Base-by-base conservation (phyloP, 78 protist genomes). In the Dictyostelium firmibasis region DNA sequence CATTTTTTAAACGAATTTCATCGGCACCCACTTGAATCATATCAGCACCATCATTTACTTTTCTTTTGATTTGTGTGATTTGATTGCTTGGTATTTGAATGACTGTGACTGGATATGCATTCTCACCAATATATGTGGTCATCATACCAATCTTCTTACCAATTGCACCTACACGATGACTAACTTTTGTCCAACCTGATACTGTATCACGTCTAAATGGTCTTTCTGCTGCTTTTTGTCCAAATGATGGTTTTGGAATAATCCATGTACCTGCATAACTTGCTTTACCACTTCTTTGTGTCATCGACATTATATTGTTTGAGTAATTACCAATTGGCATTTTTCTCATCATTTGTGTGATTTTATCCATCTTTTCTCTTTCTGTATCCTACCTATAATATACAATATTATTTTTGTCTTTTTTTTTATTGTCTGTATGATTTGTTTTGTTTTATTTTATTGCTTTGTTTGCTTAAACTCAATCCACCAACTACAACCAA, bases 121-220 rank as follows among this genome's bases (percentile, higher is more conserved):
- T 60, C n/a, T 31, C 81, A 25, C 85, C 85, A 33, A 85, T 86
- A 74, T 78, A 92, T 5, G 70, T 44, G 8, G 86, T 92, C 25
- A 86, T 75, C 96, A 92, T 92, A 47, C 96, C 96, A 27, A 85
- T 7, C 84, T 92, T 92, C 62, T 83, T 77, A 20, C 96, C 96
- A 76, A 92, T 84, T 27, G 96, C 96, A 83, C 96, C 96, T 0
- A 84, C 84, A 38, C 96, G 64, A 35, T 77, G 86, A 27, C 85
- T 50, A 20, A 27, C 14, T 25, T 44, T 41, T 25, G 82, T 92
- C 96, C 96, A 92, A 27, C 96, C 96, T 29, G 31, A 75, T 64
- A 9, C 29, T 50, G 27, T 20, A 57, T 92, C 96, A n/a, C 79
- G 47, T 13, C 53, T 7, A 25, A 86, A 86, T n/a, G 74, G 50